Conservation (phyloP, 2,329 filamentous ascomycete genomes). For the Beauveria medogensis region DNA sequence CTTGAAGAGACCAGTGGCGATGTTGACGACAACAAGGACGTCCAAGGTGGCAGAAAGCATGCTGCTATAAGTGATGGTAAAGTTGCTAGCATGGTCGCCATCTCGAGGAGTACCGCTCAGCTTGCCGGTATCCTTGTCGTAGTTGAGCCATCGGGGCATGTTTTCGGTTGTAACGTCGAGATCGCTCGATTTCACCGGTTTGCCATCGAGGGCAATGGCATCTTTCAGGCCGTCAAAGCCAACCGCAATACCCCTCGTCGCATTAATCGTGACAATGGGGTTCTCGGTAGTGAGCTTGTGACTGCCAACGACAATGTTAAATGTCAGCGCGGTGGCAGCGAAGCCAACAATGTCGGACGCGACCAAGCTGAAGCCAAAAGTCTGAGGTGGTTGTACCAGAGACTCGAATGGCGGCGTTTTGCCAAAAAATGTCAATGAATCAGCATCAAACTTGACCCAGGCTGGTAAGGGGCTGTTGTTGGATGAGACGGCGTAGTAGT, state of each 20-base stretch:
- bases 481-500: slow-evolving; percentile 69
- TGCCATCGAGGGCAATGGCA: slow-evolving; percentile 50
- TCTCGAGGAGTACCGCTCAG: slow-evolving; percentile 57
- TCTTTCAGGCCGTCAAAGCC: slow-evolving; percentile 43
- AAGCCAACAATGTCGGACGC: slow-evolving; percentile 78
- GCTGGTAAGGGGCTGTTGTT: slow-evolving; percentile 78
- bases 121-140: slow-evolving; percentile 53
- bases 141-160: slow-evolving; percentile 60
- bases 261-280: slow-evolving; percentile 47
- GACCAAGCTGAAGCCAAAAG: slow-evolving; percentile 63
- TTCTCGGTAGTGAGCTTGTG: slow-evolving; percentile 61
- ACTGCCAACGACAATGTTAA: slow-evolving; percentile 63
- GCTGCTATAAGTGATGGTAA: slow-evolving; percentile 55
- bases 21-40: slow-evolving; percentile 38
- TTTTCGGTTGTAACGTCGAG: slow-evolving; percentile 44
- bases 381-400: slow-evolving; percentile 59
- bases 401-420: slow-evolving; percentile 57
- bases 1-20: slow-evolving; percentile 32
- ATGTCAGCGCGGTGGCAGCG: slow-evolving; percentile 54
- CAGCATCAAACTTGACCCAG: slow-evolving; percentile 70
- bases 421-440: slow-evolving; percentile 59
- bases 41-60: slow-evolving; percentile 50
- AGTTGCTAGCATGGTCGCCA: slow-evolving; percentile 50
- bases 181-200: slow-evolving; percentile 38
- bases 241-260: slow-evolving; percentile 44